Evolutionary conservation across 768 basidiomycete genomes (phyloP), one percentile per base, ranked within the genome.

Genomic region (Tricholoma bakamatsutake): DNA sequence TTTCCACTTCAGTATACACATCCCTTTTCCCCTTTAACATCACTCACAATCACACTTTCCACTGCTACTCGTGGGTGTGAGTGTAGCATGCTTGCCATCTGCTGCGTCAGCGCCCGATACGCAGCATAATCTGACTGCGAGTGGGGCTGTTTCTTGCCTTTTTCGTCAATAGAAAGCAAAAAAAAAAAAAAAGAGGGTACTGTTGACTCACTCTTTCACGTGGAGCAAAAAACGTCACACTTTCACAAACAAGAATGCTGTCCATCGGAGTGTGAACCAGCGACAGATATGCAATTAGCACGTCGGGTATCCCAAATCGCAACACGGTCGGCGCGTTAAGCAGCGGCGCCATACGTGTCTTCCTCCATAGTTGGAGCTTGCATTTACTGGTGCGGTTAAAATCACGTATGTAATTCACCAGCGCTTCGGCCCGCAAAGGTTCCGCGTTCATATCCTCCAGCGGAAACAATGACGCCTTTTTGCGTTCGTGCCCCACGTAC

Each of bases 171-270:
- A n/a, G n/a, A n/a, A n/a, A n/a, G n/a, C 3, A 24, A 24, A 46
- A 37, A 27, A 13, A 35, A 5, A n/a, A 24, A 21, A 42, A 4
- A 39, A 8, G 6, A 2, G 6, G 6, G 1, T 2, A 18, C 12
- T 1, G 42, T 18, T 50, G 31, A 33, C 75, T 51, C 59, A 86
- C 88, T 72, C 73, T 77, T 73, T 92, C 90, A 62, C 88, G 74
- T 21, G 89, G 83, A 5, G 86, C 88, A 66, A 90, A 88, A 9
- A 78, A 80, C n/a, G 82, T 76, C 43, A 87, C 76, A 53, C 76
- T 85, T 62, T 88, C 87, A 30, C 85, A 78, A 11, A 59, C n/a
- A 0, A 60, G 43, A 9, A 79, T 59, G 37, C 83, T 69, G 4
- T 62, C 57, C n/a, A 66, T 60, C 35, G 71, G 71, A 34, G 66